These are phyloP conservation scores for Prinsepia uniflora DNA, from an alignment of 306 rosid species.

Conservation along the genomic window DNA sequence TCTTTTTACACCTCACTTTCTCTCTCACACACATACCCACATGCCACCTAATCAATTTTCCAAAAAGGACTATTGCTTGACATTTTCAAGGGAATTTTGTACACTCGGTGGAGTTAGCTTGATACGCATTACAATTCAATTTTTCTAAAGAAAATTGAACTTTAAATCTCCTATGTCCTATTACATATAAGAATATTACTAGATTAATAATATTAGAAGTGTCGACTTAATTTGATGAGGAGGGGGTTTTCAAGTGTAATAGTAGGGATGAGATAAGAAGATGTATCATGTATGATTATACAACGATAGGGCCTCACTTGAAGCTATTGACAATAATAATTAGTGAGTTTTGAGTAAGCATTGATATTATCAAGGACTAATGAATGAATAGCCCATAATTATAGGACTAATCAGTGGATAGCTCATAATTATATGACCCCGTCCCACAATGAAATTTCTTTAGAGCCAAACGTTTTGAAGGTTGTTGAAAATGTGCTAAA, in stretches of 20 bases:
- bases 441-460: background rate
- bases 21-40: background rate
- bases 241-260: background rate
- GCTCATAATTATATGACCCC: background rate
- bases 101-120: background rate
- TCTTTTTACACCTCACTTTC: constrained; percentile 12
- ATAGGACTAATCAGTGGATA: too few relatives aligned
- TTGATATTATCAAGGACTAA: too few relatives aligned
- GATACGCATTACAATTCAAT: too few relatives aligned
- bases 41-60: background rate
- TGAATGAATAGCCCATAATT: too few relatives aligned
- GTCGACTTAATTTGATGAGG: background rate
- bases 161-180: too few relatives aligned
- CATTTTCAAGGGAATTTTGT: background rate
- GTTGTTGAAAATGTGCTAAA: background rate
- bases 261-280: background rate
- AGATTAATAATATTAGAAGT: too few relatives aligned
- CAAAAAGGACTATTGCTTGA: background rate
- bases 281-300: background rate
- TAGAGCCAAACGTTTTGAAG: background rate
- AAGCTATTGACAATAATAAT: background rate
- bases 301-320: background rate
- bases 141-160: too few relatives aligned
- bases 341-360: too few relatives aligned
- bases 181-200: too few relatives aligned